Evolutionary conservation across 345 rosid genomes (phyloP), one percentile per base, ranked within the genome.

Genomic region (Mangifera indica): DNA sequence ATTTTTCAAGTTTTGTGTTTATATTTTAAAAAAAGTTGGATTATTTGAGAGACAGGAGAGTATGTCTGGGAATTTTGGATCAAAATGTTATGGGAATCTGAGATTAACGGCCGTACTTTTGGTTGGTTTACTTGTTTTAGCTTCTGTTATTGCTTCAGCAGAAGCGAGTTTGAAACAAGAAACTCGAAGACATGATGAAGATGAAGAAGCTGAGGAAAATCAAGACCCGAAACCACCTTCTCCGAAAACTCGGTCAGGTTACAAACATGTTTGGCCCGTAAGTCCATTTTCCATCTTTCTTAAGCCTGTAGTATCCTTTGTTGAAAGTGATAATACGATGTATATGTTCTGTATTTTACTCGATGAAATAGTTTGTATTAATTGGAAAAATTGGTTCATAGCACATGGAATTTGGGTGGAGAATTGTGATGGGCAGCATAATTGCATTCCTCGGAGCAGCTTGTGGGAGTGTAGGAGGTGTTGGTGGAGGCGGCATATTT

Each of bases 361-460:
- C 7, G 40, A 21, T 54, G 10, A 2, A 54, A 9, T n/a, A 9
- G 9, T 20, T 52, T 60, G 0, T n/a, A 60, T 60, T n/a, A 60
- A 60, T 15, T 60, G 63, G 13, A 14, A 9, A 1, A 60, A 14
- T 53, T 61, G 21, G 6, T 42, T 63, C 54, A 26, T 68, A 85
- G 88, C 77, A 69, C 0, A 49, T 85, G 57, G 64, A 65, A 65
- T 75, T 81, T 72, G 76, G 82, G 11, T 83, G 89, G 86, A 65
- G 40, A 79, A 77, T 83, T 56, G 85, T 77, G 52, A 78, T 83
- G 59, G 87, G 85, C 15, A 51, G 74, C 0, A 20, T 83, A 64
- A 66, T 83, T 51, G 89, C 81, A 71, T 83, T 85, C 79, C 52
- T 83, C 18, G 89, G 86, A 75, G 85, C 89, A 61, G 87, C 89